Base-by-base conservation (phyloP, 768 basidiomycete genomes). In the Pluteus cervinus region DNA sequence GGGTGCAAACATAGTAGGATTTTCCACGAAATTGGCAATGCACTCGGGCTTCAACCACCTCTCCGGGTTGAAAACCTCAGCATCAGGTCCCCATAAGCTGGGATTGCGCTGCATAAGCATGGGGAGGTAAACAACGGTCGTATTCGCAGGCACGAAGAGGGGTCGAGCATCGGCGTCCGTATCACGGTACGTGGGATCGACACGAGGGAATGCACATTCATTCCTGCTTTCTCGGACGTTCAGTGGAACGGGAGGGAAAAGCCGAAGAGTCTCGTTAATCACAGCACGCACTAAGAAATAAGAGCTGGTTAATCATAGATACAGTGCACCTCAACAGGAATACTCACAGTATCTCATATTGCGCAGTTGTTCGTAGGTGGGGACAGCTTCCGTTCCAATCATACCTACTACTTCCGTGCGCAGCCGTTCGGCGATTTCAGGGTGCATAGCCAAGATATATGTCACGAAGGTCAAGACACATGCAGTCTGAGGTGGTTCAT, bases 231-330 rank as follows among this genome's bases (percentile, higher is more conserved):
- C 77, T 22, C 83, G 71, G 26, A 76, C 62, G 49, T 86, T 87
- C 28, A 85, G 58, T 5, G 86, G 85, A 0, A 89, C 81, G 5
- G 86, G 83, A 3, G 86, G 86, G 60, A 81, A 90, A 1, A 90
- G 60, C 12, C 86, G 70, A 16, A 90, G 65, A 0, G 79, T 79
- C 51, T 90, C 87, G 43, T 88, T 83, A 28, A 89, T 73, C 24
- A 87, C 81, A 8, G 84, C 84, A 41, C 77, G 74, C 65, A 85
- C 82, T 76, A n/a, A n/a, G n/a, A n/a, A n/a, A n/a, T n/a, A n/a
- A n/a, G n/a, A n/a, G n/a, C n/a, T n/a, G n/a, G 52, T 39, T 41
- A 38, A 12, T 36, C 7, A n/a, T n/a, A n/a, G n/a, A n/a, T n/a
- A n/a, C n/a, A n/a, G n/a, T n/a, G n/a, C n/a, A n/a, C n/a, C n/a